Evolutionary conservation across 2,329 filamentous ascomycete species (phyloP).

Genomic region (Claviceps africana): DNA sequence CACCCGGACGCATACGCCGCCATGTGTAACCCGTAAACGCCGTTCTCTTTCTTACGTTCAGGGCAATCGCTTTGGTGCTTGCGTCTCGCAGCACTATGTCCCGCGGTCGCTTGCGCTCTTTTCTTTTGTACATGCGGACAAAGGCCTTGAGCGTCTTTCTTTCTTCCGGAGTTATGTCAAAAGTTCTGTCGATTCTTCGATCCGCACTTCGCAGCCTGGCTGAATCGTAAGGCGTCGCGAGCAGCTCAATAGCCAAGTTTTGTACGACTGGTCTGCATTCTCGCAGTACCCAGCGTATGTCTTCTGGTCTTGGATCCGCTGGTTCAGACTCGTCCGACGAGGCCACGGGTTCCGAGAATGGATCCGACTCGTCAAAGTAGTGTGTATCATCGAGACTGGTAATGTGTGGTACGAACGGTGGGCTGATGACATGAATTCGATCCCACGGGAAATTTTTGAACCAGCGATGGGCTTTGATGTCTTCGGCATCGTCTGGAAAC

Average conservation of each 20-base stretch:
- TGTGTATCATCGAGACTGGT: conserved; percentile 57
- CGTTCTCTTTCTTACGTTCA: conserved; percentile 66
- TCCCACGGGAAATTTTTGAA: conserved; percentile 72
- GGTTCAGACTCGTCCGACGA: conserved; percentile 24
- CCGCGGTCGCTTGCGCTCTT: conserved; percentile 65
- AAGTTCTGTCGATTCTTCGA: conserved; percentile 28
- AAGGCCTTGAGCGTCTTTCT: conserved; percentile 35
- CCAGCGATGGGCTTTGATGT: conserved; percentile 82
- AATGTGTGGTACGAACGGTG: conserved; percentile 71
- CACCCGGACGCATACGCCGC: conserved; percentile 33
- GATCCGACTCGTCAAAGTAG: conserved; percentile 78
- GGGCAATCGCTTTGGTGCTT: conserved; percentile 47
- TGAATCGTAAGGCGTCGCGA: conserved; percentile 34
- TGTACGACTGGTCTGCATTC: conserved; percentile 28
- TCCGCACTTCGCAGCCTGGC: conserved; percentile 35
- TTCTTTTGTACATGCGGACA: conserved; percentile 37
- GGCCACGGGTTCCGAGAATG: conserved; percentile 49
- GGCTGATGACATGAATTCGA: conserved; percentile 51
- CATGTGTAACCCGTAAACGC: conserved; percentile 90
- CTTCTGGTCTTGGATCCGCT: conserved; percentile 15
- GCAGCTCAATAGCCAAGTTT: conserved; percentile 28
- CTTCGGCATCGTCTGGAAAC: conserved; percentile 69
- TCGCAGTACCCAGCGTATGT: conserved; percentile 20
- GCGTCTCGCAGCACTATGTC: conserved; percentile 73
- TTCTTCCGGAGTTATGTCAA: conserved; percentile 20